Conservation (phyloP, 331 rosid species). For the Acacia pycnantha region DNA sequence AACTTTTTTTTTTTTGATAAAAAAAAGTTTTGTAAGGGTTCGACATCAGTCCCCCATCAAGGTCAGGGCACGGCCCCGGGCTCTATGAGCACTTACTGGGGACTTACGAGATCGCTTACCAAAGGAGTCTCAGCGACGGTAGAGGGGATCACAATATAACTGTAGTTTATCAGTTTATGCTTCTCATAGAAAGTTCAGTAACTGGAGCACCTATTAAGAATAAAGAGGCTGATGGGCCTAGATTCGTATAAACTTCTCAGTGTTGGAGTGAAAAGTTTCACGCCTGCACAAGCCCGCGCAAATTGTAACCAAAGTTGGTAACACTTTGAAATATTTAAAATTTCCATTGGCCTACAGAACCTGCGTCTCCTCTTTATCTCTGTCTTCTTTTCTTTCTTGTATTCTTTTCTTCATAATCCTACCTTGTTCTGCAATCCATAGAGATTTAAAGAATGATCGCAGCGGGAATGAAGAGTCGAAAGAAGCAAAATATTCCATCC, state of each 20-base stretch:
- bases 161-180: neutral
- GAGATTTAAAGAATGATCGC: neutral
- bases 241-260: neutral
- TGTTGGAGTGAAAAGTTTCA: neutral
- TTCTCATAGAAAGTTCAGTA: neutral
- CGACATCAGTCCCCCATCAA: too few species aligned
- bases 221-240: neutral
- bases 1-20: too few species aligned
- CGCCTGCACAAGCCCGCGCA: neutral
- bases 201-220: neutral
- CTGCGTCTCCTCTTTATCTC: neutral
- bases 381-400: neutral
- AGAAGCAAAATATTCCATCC: neutral
- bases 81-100: too few species aligned
- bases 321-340: conserved; percentile 27
- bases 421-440: neutral
- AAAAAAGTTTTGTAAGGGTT: too few species aligned
- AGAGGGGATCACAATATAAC: neutral
- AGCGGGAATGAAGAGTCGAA: neutral
- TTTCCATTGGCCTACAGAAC: conserved; percentile 32
- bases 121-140: too few species aligned
- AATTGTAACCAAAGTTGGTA: conserved; percentile 1
- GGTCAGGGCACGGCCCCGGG: too few species aligned
- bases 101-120: too few species aligned
- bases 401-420: conserved; percentile 4